Evolutionary conservation across 2,329 filamentous ascomycete species (phyloP), one percentile per base, ranked within the genome.

Genomic region (Cordyceps pruinosa): DNA sequence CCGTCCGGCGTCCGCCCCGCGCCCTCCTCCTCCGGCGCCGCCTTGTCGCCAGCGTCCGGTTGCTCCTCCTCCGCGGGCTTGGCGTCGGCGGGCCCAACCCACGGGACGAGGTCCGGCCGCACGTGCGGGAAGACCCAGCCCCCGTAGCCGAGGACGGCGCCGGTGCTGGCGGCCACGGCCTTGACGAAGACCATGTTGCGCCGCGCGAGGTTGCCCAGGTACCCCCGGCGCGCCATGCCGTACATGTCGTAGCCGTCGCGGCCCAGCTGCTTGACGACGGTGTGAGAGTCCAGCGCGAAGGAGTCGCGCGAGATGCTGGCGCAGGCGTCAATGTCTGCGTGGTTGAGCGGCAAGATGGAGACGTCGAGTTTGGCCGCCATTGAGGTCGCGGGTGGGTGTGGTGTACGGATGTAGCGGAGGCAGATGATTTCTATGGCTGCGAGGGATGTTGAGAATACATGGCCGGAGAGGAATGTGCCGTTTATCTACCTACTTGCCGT

Each of bases 161-260:
- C 47, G 19, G 57, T 54, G 19, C 52, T 26, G 10, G 37, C 23
- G 19, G 58, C 59, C 3, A 59, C 48, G 34, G 59, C 59, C 39
- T 60, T 60, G 39, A 59, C 57, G 44, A 56, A 53, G 42, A 59
- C 41, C 30, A 56, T 44, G 41, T 39, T 52, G n/a, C 39, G 44
- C n/a, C 56, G 46, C 32, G 45, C 26, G 9, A 60, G 57, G 23
- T 44, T 51, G 12, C 30, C 34, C n/a, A 60, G 52, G 21, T 56
- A 48, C 8, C 47, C 45, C 9, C 30, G 35, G 39, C 52, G 34
- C 6, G 52, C 39, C 26, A 60, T 60, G 35, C 7, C 52, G 47
- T 56, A 44, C 59, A 60, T 59, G 52, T 59, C 56, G 45, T 60
- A 60, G 21, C 47, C 51, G 25, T 60, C 45, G 35, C 47, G 51